Evolutionary conservation across 495 filamentous ascomycete genomes (phyloP), one percentile per base, ranked within the genome.

Genomic region (Penicillium turbatum): DNA sequence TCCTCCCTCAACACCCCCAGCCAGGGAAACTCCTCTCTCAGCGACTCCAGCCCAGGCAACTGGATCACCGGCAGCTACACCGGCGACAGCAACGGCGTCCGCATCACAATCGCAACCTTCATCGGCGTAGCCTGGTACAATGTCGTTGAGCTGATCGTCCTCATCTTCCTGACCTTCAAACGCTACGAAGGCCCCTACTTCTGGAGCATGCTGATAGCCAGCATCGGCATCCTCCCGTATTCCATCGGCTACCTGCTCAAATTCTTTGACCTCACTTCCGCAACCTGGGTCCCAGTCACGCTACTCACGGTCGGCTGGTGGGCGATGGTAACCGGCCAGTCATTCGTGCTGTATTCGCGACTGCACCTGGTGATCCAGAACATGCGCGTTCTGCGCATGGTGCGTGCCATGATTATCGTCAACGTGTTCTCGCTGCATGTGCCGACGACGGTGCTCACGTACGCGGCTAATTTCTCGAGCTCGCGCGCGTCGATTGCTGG

Each of bases 151-250:
- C 57, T 71, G 34, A 60, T 68, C 32, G 53, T 74, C 21, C 67
- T 72, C 51, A 74, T 80, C 47, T 70, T 71, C 53, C 55, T 70
- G 24, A 68, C 64, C 37, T 76, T 76, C 58, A 70, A 68, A 29
- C 68, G 70, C 31, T 64, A 63, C 35, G 54, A 62, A 13, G 73
- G 73, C 10, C 60, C 71, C 5, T 76, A 76, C 54, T 76, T 72
- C 43, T 76, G 72, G 73, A 68, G 62, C 32, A 64, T 76, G 61
- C 31, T 68, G 31, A 54, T 74, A 11, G 54, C 72, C n/a, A 66
- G 61, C 10, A 45, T 67, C 16, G 70, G 69, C 3, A 69, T 66
- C 29, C 34, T 63, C 5, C 57, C 72, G 0, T 66, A 76, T 54
- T 63, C 65, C 2, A 41, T 72, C 32, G 72, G 64, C 11, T 61